Base-by-base conservation (phyloP, 2,329 filamentous ascomycete genomes). In the Leptographium flavum region DNA sequence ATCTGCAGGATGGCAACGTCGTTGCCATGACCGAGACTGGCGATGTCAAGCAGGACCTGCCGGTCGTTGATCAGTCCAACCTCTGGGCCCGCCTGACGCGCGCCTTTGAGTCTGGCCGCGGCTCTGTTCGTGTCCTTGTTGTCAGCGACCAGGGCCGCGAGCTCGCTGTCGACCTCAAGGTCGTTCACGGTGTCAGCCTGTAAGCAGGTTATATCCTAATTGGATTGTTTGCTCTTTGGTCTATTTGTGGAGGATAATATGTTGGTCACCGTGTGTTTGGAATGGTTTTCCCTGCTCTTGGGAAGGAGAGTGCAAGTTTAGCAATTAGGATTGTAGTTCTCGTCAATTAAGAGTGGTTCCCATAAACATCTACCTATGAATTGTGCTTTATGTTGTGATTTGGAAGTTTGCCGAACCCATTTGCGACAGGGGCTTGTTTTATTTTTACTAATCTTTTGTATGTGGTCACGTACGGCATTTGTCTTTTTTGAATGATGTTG, bases 11-110 rank as follows among this genome's bases (percentile, higher is more conserved):
- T 55, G 88, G 76, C 57, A 9, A 50, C 63, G 68, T 98, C 61
- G 87, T 93, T 55, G 88, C 88, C 74, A 96, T 98, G 88, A 98
- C 92, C 63, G 92, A 98, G 83, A 86, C 82, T 54, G 88, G 92
- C 58, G 90, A 98, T 64, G 87, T 98, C 75, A 96, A 96, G 84
- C 88, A 94, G 71, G 79, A 77, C 58, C 76, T 98, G 49, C 78
- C 85, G 48, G 87, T 98, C 66, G 82, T 95, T 65, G 87, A 94
- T 73, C 92, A 98, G 79, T 92, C 85, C 66, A 79, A 79, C 68
- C 81, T 98, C 56, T 86, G 82, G 73, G 65, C 69, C 55, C 86
- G 88, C 58, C 83, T 98, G 55, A 70, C 76, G 58, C 77, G 83
- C 55, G 78, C 87, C 55, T 98, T 95, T 67, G 81, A 86, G 69